Evolutionary conservation across 73 alveolate genomes (phyloP), one percentile per base, ranked within the genome.

Genomic region (Symbiodinium pilosum): DNA sequence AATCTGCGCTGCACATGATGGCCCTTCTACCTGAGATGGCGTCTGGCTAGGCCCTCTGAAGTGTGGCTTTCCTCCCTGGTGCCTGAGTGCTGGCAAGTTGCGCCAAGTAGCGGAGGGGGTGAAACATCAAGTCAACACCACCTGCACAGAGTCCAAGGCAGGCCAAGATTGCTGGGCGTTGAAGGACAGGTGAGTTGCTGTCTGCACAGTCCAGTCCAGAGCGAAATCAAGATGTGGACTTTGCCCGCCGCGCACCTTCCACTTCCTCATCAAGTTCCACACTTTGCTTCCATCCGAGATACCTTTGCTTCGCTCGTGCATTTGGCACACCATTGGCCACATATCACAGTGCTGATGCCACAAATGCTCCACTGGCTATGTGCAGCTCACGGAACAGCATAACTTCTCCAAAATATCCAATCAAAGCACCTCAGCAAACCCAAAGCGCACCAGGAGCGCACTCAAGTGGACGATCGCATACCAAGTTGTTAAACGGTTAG

Each of bases 81-180:
- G n/a, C n/a, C n/a, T n/a, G n/a, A n/a, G n/a, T 11, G 12, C 16
- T 43, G 75, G 89, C 89, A 24, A 91, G 97, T 21, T 14, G 39
- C 97, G 81, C 81, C 97, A 91, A 43, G 40, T 91, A 91, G 88
- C 97, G 97, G 6, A 86, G 51, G 84, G 16, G 97, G 89, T 91
- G 97, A 71, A 91, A 91, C 43, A 91, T 52, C 89, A 91, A 4
- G 68, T 91, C 97, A 21, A 68, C 41, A 43, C 89, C 87, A 69
- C 97, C 97, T 91, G 89, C 40, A 32, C 16, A 14, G 21, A 47
- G 59, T 6, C 14, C 59, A 47, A 14, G 59, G 59, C 59, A 47
- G 6, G n/a, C n/a, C n/a, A n/a, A n/a, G n/a, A n/a, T n/a, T n/a
- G n/a, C n/a, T n/a, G n/a, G n/a, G n/a, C n/a, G n/a, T n/a, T n/a